phyloP scores from a whole-genome alignment of 2,329 filamentous ascomycete species.

The Didymella arachidicola region DNA sequence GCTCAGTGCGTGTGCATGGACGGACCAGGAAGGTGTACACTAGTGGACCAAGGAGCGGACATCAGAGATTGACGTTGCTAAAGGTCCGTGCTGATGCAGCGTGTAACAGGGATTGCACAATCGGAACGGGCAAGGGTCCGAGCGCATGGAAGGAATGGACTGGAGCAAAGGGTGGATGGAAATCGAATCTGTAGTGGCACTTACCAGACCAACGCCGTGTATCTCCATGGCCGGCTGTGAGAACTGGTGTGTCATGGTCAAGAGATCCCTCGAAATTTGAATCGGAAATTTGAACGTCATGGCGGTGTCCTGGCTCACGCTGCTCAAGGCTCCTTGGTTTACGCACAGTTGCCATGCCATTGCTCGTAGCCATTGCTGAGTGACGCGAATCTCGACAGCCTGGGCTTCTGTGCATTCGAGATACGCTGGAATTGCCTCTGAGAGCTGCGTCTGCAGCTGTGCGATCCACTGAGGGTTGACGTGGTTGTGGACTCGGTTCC shows the following conservation, averaged over 20 bases:
- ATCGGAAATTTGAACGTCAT: conserved; percentile 70
- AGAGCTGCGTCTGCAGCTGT: conserved; percentile 60
- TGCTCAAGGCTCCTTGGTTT: conserved; percentile 69
- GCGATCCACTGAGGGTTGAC: conserved; percentile 57
- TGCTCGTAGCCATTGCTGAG: conserved; percentile 73
- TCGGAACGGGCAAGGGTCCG: conserved; percentile 29
- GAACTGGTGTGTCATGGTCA: conserved; percentile 72
- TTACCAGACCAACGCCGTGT: conserved; percentile 75
- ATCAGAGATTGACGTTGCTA: conserved; percentile 43
- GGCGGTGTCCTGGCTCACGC: conserved; percentile 63
- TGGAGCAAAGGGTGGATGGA: conserved; percentile 20
- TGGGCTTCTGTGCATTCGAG: conserved; percentile 69
- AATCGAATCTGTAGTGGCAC: conserved; percentile 41
- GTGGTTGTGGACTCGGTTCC: conserved; percentile 65
- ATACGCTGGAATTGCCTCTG: conserved; percentile 62
- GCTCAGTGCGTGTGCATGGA: conserved; percentile 26
- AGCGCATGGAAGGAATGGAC: conserved; percentile 22
- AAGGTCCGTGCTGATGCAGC: conserved; percentile 30
- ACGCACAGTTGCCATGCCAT: conserved; percentile 78
- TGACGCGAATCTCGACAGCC: conserved; percentile 72
- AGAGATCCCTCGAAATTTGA: conserved; percentile 67
- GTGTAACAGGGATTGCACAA: conserved; percentile 33
- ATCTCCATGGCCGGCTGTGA: conserved; percentile 77
- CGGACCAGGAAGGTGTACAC: conserved; percentile 22
- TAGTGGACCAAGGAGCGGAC: conserved; percentile 30